Conservation (phyloP, 768 basidiomycete genomes). For the Lactarius hengduanensis region DNA sequence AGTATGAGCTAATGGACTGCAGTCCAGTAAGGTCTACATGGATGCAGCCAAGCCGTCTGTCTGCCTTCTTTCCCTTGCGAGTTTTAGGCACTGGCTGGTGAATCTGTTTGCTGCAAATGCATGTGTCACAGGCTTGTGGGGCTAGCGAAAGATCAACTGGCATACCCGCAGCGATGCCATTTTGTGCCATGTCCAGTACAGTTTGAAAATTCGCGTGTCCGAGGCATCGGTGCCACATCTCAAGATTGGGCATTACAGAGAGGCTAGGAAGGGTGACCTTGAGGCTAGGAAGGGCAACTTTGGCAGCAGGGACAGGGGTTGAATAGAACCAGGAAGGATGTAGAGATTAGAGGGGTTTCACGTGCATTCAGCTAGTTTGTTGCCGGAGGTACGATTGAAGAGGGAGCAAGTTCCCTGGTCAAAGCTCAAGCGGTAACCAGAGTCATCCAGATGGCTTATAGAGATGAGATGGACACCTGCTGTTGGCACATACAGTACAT, state of each 20-base stretch:
- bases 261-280: neutral
- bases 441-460: slow-evolving; percentile 13
- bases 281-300: too few relatives aligned
- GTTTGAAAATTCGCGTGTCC: neutral
- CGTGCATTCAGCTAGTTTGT: neutral
- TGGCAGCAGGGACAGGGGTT: too few relatives aligned
- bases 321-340: neutral
- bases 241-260: neutral
- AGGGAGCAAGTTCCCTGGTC: neutral
- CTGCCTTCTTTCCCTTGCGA: neutral
- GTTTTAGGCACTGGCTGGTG: neutral
- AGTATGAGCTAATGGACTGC: neutral
- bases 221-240: neutral
- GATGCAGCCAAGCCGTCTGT: neutral
- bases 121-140: slow-evolving; percentile 2
- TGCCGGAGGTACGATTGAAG: neutral
- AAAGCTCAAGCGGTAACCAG: neutral
- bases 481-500: slow-evolving; percentile 29
- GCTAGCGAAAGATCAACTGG: slow-evolving; percentile 1
- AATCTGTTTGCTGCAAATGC: neutral
- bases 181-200: neutral
- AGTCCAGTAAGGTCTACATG: neutral
- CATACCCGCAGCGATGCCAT: neutral
- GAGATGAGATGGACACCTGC: slow-evolving; percentile 27
- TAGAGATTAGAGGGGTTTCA: neutral